Conservation (phyloP, 2,329 filamentous ascomycete species). For the Pestalotiopsis sp. region DNA sequence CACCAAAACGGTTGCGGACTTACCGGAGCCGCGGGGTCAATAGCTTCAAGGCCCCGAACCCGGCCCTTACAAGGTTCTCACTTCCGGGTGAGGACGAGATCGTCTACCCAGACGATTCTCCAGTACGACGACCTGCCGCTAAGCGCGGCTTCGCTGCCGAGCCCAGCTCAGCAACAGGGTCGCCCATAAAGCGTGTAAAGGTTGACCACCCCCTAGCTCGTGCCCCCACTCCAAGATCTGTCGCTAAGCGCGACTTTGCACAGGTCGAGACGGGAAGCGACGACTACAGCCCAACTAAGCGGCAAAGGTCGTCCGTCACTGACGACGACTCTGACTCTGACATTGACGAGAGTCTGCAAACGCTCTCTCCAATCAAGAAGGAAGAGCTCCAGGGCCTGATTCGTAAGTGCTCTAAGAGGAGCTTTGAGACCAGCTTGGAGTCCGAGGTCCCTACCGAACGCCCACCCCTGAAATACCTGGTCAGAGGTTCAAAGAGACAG, state of each 20-base stretch:
- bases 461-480: too few relatives aligned
- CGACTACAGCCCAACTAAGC: too few relatives aligned
- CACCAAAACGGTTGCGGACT: not conserved
- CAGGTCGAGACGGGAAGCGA: not conserved
- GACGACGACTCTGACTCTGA: too few relatives aligned
- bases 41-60: not conserved
- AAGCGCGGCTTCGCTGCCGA: not conserved
- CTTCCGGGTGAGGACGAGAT: not conserved
- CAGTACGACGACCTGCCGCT: not conserved
- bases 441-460: too few relatives aligned
- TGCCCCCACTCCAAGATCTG: not conserved
- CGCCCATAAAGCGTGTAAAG: not conserved
- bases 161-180: not conserved
- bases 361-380: too few relatives aligned
- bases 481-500: too few relatives aligned
- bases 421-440: too few relatives aligned
- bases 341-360: too few relatives aligned
- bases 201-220: not conserved
- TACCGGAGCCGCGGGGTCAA: not conserved
- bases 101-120: not conserved
- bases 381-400: too few relatives aligned
- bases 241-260: not conserved
- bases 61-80: not conserved
- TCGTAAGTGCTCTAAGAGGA: too few relatives aligned
- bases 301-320: too few relatives aligned